phyloP scores from a whole-genome alignment of 2,329 filamentous ascomycete genomes.

The Drechslerella coelobrocha region DNA sequence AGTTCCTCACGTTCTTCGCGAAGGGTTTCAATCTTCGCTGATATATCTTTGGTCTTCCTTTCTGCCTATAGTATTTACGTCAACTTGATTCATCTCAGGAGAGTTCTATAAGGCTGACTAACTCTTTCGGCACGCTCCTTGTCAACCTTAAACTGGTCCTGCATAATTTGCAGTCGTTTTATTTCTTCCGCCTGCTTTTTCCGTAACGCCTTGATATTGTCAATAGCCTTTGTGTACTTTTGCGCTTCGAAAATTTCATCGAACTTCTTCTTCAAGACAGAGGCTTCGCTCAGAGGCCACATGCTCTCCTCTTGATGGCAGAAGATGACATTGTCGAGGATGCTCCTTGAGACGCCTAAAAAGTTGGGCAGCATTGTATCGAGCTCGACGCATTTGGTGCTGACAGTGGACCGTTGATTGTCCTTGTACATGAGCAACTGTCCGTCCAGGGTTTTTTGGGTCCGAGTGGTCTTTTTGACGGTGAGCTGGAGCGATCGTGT shows the following conservation, averaged over 20 bases:
- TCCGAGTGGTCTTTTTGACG: constrained; percentile 78
- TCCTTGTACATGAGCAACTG: constrained; percentile 76
- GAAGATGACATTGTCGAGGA: constrained; percentile 95
- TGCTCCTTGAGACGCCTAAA: constrained; percentile 85
- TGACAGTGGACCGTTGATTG: constrained; percentile 79
- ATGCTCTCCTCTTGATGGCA: constrained; percentile 98
- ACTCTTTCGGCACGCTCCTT: constrained; percentile 80
- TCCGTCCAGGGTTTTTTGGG: constrained; percentile 84
- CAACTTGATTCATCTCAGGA: not conserved
- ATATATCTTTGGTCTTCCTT: constrained; percentile 41
- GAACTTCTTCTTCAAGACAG: constrained; percentile 86
- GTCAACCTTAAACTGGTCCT: constrained; percentile 78
- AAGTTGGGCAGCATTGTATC: constrained; percentile 83
- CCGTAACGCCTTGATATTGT: constrained; percentile 84
- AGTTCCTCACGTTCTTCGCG: constrained; percentile 42
- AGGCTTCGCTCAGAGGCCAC: constrained; percentile 92
- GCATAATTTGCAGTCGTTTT: constrained; percentile 73
- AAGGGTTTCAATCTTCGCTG: constrained; percentile 29
- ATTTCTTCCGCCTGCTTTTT: constrained; percentile 84
- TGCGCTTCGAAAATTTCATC: constrained; percentile 97
- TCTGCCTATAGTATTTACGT: constrained; percentile 16
- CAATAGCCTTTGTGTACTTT: constrained; percentile 97
- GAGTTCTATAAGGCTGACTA: not conserved
- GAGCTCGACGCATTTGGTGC: constrained; percentile 79
- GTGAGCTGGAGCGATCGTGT: constrained; percentile 85